Base-by-base conservation (phyloP, 2,329 filamentous ascomycete species). In the Huntiella savannae region DNA sequence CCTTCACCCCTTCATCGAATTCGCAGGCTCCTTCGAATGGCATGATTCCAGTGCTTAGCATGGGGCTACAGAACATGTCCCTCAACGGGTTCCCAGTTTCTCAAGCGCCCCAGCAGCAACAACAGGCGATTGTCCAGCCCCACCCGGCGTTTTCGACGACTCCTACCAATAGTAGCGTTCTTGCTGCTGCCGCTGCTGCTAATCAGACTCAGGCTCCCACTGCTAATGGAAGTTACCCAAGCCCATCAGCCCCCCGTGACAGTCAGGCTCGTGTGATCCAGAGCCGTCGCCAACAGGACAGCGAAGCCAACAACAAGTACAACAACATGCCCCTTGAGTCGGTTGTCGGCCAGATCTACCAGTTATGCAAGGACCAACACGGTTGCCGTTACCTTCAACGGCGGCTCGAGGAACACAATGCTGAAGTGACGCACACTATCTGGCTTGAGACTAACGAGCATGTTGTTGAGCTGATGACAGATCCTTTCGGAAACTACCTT, bases 401-500 rank as follows among this genome's bases (percentile, higher is more conserved):
- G 69, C 94, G 96, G 67, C 71, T 98, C 4, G 91, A 98, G 64
- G 88, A 93, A 58, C 81, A 81, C 55, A 78, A 80, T 54, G 73
- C 80, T 4, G 80, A 88, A 22, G 76, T 92, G 56, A 74, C 95
- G 44, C 82, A 92, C 60, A 78, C 87, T 68, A 96, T 98, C 60
- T 98, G 92, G 70, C 69, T 79, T 28, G 91, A 98, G 68, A 94
- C 87, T 45, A 85, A 88, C 59, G 73, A 82, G 58, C 86, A 96
- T 60, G 87, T 98, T 55, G 79, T 93, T 52, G 91, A 98, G 67
- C 71, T 98, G 53, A 98, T 98, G 91, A 95, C 86, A 50, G 88
- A 98, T 63, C 88, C 91, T 7, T 98, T 98, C 62, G 91, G 91
- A 60, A 98, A 98, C 69, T 98, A 98, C 63, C 77, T 98, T 54